A percentile compares a stretch with the other conserved stretches of the same genome.
Conservation (phyloP, 1,284 basidiomycete genomes). For the Cryptococcus sp. region DNA sequence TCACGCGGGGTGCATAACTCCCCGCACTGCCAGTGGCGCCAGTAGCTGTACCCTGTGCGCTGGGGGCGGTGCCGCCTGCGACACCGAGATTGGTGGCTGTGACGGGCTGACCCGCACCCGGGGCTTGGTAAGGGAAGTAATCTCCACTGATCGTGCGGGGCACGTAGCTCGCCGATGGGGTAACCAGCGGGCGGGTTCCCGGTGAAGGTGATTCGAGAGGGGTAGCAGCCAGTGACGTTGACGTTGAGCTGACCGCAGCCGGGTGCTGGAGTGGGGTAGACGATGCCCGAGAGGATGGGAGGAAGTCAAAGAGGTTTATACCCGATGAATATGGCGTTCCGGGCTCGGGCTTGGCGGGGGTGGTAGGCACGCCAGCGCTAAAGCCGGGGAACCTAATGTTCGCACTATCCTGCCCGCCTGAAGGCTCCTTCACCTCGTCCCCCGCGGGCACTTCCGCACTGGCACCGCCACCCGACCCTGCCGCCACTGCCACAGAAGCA, state of each 20-base stretch:
- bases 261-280: not conserved
- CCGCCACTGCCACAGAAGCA: not conserved
- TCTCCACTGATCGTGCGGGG: not conserved
- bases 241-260: not conserved
- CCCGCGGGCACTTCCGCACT: not conserved
- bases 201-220: conserved; percentile 9
- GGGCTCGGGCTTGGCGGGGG: conserved; percentile 9
- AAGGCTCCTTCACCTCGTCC: conserved; percentile 10
- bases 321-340: conserved; percentile 7
- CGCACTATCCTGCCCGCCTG: conserved; percentile 4
- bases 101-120: not conserved
- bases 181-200: conserved; percentile 1
- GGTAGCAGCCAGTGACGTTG: conserved; percentile 3
- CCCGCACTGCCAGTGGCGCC: too few species aligned
- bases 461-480: not conserved
- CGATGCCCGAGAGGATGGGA: conserved; percentile 23
- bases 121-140: not conserved
- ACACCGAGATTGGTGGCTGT: not conserved
- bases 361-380: not conserved
- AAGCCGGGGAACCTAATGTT: not conserved
- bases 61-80: not conserved
- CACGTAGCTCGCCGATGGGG: not conserved
- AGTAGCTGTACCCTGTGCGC: too few species aligned
- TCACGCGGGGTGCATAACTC: not conserved
- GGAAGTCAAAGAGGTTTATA: conserved; percentile 34